Base-by-base conservation (phyloP, 768 basidiomycete species). In the Lactarius deliciosus region DNA sequence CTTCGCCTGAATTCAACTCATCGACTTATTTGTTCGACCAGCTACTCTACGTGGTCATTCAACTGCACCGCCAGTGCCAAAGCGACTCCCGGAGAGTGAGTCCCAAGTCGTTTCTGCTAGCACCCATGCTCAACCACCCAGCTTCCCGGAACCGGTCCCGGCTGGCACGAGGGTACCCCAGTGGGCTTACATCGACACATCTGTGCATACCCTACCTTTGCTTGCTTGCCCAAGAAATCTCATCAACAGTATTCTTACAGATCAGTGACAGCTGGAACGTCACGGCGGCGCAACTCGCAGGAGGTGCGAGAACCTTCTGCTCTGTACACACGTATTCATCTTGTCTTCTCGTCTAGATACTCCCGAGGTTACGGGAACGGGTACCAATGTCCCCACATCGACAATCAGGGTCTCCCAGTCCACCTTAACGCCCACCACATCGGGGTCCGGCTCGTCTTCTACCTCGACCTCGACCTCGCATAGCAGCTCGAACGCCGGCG, bases 121-220 rank as follows among this genome's bases (percentile, higher is more conserved):
- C 25, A 15, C 50, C 7, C 32, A 38, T 41, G 15, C 59, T 64
- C 41, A 61, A 22, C 16, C 41, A 53, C 20, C 11, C 40, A 70
- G 67, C 28, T 67, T 63, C 57, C 63, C 69, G 2, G 5, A 65
- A 18, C 25, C 61, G 20, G 80, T 86, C 56, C 85, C 84, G 11
- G 16, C 70, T 10, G 75, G 68, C 20, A 80, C 79, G 4, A 70
- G 68, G 15, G 79, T 86, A 7, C 85, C 84, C 6, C 74, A 78
- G 50, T 86, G 81, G 72, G 84, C 85, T 0, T 86, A 82, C 68
- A 72, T 78, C 18, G 74, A 83, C 72, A 76, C 82, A 50, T 70
- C 75, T 50, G 81, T 81, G 72, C 63, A 72, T 66, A 53, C 43
- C 20, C 20, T 6, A n/a, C 36, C 43, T 60, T 22, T 47, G 15